Evolutionary conservation across 1,284 basidiomycete genomes (phyloP).

Genomic region (Puccinia novopanici): DNA sequence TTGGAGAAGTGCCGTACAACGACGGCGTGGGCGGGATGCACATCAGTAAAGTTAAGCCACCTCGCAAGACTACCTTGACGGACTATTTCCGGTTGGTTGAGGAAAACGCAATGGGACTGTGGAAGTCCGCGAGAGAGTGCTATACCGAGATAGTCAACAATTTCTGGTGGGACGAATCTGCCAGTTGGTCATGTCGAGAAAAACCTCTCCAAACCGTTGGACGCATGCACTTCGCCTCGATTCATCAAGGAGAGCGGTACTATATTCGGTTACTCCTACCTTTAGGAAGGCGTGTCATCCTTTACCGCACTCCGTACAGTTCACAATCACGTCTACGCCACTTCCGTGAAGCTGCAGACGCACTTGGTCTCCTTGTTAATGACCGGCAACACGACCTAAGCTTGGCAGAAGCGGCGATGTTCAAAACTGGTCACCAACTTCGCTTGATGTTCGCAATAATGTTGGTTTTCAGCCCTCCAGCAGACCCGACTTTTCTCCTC

Average conservation of each 20-base stretch:
- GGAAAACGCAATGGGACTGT: neutral
- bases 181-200: neutral
- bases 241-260: too few relatives aligned
- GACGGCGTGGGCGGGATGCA: neutral
- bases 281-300: neutral
- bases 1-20: too few relatives aligned
- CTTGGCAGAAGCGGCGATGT: neutral
- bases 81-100: neutral
- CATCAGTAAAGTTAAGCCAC: neutral
- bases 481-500: neutral
- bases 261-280: neutral
- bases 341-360: neutral
- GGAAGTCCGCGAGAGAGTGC: neutral
- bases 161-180: neutral
- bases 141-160: too few relatives aligned
- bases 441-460: too few relatives aligned
- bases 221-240: neutral
- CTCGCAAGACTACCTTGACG: neutral
- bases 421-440: neutral
- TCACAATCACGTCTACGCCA: neutral
- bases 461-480: neutral
- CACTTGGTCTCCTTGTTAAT: too few relatives aligned
- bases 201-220: neutral
- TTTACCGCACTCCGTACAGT: neutral
- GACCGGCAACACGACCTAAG: neutral